These are phyloP conservation scores for Pyricularia grisea DNA, from an alignment of 2,329 filamentous ascomycete species.

Conservation along the genomic window DNA sequence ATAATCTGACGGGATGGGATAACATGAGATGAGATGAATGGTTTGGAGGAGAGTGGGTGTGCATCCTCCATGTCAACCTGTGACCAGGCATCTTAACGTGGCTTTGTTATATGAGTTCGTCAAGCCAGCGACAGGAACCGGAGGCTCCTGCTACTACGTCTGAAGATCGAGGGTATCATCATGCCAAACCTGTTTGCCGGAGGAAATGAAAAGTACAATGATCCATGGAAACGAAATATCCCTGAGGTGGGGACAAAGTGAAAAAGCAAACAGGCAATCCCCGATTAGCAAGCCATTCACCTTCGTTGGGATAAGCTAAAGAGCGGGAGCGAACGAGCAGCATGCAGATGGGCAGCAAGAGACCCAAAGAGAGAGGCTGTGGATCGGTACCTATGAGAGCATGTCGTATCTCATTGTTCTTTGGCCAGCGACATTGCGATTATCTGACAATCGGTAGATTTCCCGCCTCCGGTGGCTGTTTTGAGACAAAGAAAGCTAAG, in stretches of 20 bases:
- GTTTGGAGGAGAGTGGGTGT: background rate
- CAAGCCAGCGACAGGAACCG: background rate
- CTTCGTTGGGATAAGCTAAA: background rate
- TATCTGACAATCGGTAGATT: background rate
- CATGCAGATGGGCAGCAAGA: background rate
- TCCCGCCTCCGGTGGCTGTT: background rate
- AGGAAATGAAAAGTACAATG: background rate
- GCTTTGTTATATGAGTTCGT: background rate
- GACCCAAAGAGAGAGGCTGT: background rate
- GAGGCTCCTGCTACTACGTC: background rate
- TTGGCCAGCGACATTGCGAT: background rate
- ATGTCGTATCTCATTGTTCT: background rate
- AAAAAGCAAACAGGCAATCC: background rate
- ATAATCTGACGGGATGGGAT: background rate
- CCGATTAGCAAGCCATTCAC: background rate
- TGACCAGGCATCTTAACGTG: background rate
- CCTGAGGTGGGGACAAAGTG: background rate
- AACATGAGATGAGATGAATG: background rate
- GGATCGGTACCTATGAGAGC: background rate
- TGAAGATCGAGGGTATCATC: background rate
- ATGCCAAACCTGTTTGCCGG: background rate
- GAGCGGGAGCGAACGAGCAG: background rate
- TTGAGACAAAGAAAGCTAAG: background rate
- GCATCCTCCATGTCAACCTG: background rate
- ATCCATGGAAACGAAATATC: background rate